Percentiles rank a stretch among this genome's conserved stretches.
Conservation (phyloP, 352 stramenopile species). For the Pythium grandisporangium region DNA sequence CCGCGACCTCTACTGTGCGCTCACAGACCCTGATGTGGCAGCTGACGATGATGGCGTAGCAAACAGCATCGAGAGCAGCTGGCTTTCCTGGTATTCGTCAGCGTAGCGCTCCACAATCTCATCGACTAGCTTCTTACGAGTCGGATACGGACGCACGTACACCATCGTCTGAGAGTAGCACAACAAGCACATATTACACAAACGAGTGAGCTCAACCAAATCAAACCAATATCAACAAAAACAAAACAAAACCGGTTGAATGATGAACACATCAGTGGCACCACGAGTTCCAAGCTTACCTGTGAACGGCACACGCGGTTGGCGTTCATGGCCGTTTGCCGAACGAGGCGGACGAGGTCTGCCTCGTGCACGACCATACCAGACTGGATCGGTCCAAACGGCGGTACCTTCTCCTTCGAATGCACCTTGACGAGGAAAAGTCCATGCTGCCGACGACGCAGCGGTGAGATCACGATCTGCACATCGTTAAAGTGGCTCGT, state of each 20-base stretch:
- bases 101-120: slow-evolving; percentile 84
- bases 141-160: slow-evolving; percentile 81
- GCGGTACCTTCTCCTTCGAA: slow-evolving; percentile 73
- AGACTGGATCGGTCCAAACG: slow-evolving; percentile 72
- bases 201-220: no score
- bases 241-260: not conserved
- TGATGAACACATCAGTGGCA: no score
- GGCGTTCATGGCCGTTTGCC: slow-evolving; percentile 83
- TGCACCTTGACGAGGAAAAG: slow-evolving; percentile 75
- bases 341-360: slow-evolving; percentile 63
- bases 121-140: slow-evolving; percentile 81
- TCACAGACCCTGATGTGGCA: no score
- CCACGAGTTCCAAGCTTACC: no score
- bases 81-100: slow-evolving; percentile 79
- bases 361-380: slow-evolving; percentile 75
- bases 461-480: slow-evolving; percentile 77
- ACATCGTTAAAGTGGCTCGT: slow-evolving; percentile 87
- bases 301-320: slow-evolving; percentile 81
- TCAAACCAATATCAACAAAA: no score
- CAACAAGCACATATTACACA: no score
- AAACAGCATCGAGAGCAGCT: slow-evolving; percentile 74
- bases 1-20: not conserved
- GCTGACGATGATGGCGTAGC: slow-evolving; percentile 16
- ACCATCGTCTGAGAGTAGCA: slow-evolving; percentile 43
- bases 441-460: slow-evolving; percentile 46